Evolutionary conservation across 352 stramenopile genomes (phyloP).

Genomic region (Detonula confervacea): DNA sequence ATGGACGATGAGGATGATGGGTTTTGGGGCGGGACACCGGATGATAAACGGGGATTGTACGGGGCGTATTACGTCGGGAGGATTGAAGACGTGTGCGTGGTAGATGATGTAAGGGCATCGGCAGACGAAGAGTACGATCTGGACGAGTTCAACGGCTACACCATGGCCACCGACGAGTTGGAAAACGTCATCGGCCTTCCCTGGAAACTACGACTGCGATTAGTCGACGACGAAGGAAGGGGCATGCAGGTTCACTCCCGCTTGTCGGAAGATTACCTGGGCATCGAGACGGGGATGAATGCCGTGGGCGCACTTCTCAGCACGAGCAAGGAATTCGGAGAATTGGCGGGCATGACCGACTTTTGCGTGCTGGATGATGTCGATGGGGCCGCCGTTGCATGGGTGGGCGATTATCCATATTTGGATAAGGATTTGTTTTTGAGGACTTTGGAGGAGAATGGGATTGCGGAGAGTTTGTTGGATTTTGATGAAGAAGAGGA

Average conservation of each 20-base stretch:
- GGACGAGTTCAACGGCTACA: slow-evolving; percentile 79
- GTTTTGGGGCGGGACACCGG: slow-evolving; percentile 10
- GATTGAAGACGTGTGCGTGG: slow-evolving; percentile 70
- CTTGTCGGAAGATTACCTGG: slow-evolving; percentile 76
- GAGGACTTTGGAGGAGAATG: slow-evolving; percentile 44
- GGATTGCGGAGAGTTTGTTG: slow-evolving; percentile 23
- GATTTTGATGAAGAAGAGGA: background rate
- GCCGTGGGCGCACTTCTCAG: slow-evolving; percentile 61
- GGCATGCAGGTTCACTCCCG: slow-evolving; percentile 74
- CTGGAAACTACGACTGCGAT: slow-evolving; percentile 65
- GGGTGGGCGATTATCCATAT: slow-evolving; percentile 83
- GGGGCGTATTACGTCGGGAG: slow-evolving; percentile 67
- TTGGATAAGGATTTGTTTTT: slow-evolving; percentile 58
- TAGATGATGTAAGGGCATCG: slow-evolving; percentile 54
- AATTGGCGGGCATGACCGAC: slow-evolving; percentile 71
- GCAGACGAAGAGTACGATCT: slow-evolving; percentile 68
- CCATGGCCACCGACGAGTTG: slow-evolving; percentile 66
- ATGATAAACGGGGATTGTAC: slow-evolving; percentile 66
- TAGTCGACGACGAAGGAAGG: slow-evolving; percentile 58
- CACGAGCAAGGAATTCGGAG: slow-evolving; percentile 57
- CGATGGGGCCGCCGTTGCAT: slow-evolving; percentile 25
- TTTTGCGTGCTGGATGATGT: slow-evolving; percentile 63
- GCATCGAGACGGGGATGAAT: slow-evolving; percentile 59
- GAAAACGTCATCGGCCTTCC: slow-evolving; percentile 67
- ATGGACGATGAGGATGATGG: slow-evolving; percentile 46